These are phyloP conservation scores for Colletotrichum orbiculare DNA, from an alignment of 2,329 filamentous ascomycete genomes.

Conservation along the genomic window DNA sequence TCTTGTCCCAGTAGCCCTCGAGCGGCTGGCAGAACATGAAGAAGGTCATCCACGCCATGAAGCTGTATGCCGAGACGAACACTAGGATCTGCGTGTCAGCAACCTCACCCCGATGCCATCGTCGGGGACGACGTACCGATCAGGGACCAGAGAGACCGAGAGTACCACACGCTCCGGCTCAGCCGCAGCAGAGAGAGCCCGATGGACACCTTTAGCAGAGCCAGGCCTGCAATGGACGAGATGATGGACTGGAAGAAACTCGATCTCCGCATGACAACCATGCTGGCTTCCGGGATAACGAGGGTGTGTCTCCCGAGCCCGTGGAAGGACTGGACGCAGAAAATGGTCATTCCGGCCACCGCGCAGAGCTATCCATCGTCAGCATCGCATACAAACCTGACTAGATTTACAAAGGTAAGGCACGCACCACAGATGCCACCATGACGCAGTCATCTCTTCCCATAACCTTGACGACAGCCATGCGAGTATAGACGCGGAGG, in stretches of 20 bases:
- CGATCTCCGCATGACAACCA: constrained; percentile 51
- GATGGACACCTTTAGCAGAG: constrained; percentile 41
- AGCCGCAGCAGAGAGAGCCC: constrained; percentile 39
- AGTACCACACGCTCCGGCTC: constrained; percentile 41
- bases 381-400: neutral
- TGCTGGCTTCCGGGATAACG: constrained; percentile 47
- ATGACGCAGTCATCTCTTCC: constrained; percentile 45
- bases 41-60: constrained; percentile 36
- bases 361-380: constrained; percentile 41
- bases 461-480: constrained; percentile 39
- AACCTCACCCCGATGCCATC: fast-evolving
- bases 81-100: constrained; percentile 2
- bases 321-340: constrained; percentile 54
- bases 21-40: constrained; percentile 20
- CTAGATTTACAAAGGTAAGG: too few species aligned
- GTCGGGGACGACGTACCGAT: constrained; percentile 31
- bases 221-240: constrained; percentile 46
- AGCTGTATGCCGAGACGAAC: constrained; percentile 38
- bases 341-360: constrained; percentile 44
- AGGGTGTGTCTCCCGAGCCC: constrained; percentile 58
- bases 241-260: constrained; percentile 59
- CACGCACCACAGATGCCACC: constrained; percentile 41
- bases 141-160: constrained; percentile 39
- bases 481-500: constrained; percentile 37
- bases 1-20: constrained; percentile 20